A percentile compares a stretch with the other conserved stretches of the same genome.
Evolutionary conservation across 805 yeast species (phyloP).

Genomic region (Zygotorulaspora danielsina): DNA sequence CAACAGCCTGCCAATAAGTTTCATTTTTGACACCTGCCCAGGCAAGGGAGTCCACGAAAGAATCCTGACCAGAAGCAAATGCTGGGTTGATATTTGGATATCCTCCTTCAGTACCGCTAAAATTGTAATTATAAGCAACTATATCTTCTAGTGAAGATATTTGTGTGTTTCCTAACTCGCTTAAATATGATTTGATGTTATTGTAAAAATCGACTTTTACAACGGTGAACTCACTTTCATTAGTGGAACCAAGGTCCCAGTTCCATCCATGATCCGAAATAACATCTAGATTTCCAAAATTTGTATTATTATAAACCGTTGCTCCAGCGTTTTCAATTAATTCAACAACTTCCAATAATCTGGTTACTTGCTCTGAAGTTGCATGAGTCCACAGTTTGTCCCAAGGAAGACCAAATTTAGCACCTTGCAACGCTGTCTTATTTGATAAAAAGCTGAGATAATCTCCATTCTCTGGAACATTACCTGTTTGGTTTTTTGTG

Average conservation of each 20-base stretch:
- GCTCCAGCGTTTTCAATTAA: constrained; percentile 30
- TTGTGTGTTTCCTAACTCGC: constrained; percentile 27
- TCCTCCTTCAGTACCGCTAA: constrained; percentile 31
- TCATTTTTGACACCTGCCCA: constrained; percentile 30
- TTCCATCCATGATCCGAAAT: constrained; percentile 33
- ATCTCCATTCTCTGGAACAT: constrained; percentile 31
- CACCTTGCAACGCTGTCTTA: constrained; percentile 30
- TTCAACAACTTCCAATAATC: constrained; percentile 19
- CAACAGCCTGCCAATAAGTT: constrained; percentile 32
- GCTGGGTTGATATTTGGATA: constrained; percentile 24
- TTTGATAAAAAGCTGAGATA: constrained; percentile 25
- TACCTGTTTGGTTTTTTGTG: constrained; percentile 28
- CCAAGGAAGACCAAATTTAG: constrained; percentile 34
- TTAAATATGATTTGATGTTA: constrained; percentile 25
- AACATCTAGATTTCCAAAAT: constrained; percentile 27
- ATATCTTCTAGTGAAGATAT: constrained; percentile 28
- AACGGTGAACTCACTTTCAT: constrained; percentile 33
- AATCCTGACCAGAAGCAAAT: constrained; percentile 31
- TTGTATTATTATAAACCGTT: constrained; percentile 28
- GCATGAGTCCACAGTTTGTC: constrained; percentile 26
- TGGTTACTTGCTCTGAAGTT: constrained; percentile 17
- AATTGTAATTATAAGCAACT: constrained; percentile 25
- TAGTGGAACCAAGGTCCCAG: constrained; percentile 30
- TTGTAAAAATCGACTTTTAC: constrained; percentile 33
- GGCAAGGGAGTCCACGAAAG: constrained; percentile 27